Base-by-base conservation (phyloP, 345 rosid species). In the Hevea brasiliensis region DNA sequence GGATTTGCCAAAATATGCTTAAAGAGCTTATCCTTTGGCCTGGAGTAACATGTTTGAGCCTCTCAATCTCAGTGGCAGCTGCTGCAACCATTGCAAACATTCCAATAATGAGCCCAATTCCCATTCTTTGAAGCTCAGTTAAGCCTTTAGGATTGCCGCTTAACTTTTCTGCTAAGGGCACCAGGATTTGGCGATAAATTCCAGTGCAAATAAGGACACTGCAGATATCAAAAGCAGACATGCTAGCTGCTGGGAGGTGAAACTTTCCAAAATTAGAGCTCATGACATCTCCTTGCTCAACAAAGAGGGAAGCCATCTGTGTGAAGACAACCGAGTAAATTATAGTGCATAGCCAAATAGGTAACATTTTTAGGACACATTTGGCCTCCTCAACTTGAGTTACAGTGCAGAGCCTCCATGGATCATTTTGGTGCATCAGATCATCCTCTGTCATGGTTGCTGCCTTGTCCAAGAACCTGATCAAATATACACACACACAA, bases 71-170 rank as follows among this genome's bases (percentile, higher is more conserved):
- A 2, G 94, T 89, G 42, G 74, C 65, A 7, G 90, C 98, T 0
- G 98, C 98, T 6, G 96, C 89, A 1, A 92, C 42, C 98, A 92
- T 94, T 40, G 97, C 85, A 18, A 92, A 24, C 86, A 86, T 82
- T 17, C 97, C 98, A 18, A 94, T 87, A 23, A 94, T 48, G 1
- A 94, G 80, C 6, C 98, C 98, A 23, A 86, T 69, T 1, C 98
- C 98, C 98, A 94, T 94, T 27, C 98, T 80, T 74, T 88, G 93
- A 27, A 94, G 92, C 79, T 94, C 96, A 8, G 90, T 77, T 64
- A 91, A 79, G 62, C 96, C 94, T 24, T 70, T 85, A 2, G 87
- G 81, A 55, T 87, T 86, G 0, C 85, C 74, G 17, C 78, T 81
- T 13, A 88, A 51, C 69, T 37, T 83, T 57, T 83, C 87, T 3